Percentiles rank a stretch among this genome's conserved stretches.
phyloP scores from a whole-genome alignment of 2,329 filamentous ascomycete species.

The Sclerotinia sclerotiorum region DNA sequence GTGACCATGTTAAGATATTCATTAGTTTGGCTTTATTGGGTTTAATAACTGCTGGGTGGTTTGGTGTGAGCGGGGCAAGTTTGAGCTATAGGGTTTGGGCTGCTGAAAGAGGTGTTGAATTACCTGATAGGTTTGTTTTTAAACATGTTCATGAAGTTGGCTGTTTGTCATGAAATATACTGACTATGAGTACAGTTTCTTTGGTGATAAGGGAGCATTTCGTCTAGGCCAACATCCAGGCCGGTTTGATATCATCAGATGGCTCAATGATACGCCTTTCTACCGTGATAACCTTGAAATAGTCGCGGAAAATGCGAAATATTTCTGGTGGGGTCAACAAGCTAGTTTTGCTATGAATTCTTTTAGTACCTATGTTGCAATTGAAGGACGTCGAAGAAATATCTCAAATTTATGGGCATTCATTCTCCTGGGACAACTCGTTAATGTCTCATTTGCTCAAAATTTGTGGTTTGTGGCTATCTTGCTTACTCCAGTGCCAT shows the following conservation, averaged over 20 bases:
- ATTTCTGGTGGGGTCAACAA: constrained; percentile 64
- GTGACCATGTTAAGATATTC: constrained; percentile 43
- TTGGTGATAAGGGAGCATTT: constrained; percentile 38
- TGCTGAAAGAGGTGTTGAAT: constrained; percentile 42
- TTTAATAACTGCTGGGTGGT: constrained; percentile 46
- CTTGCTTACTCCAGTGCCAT: constrained; percentile 54
- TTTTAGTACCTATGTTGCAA: constrained; percentile 57
- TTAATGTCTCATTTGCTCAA: constrained; percentile 60
- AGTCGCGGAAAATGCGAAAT: constrained; percentile 53
- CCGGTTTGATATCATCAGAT: constrained; percentile 35
- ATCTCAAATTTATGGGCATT: constrained; percentile 57
- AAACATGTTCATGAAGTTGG: not conserved
- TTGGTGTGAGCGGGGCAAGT: constrained; percentile 46
- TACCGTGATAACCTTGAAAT: constrained; percentile 49
- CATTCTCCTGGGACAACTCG: constrained; percentile 57
- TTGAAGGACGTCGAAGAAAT: constrained; percentile 58
- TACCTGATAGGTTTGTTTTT: constrained; percentile 43
- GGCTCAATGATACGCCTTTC: constrained; percentile 37
- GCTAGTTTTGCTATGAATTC: constrained; percentile 54
- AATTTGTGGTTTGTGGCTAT: constrained; percentile 63
- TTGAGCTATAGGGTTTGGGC: constrained; percentile 54
- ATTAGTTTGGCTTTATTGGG: constrained; percentile 48
- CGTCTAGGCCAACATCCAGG: constrained; percentile 38
- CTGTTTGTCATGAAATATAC: constrained; percentile 16
- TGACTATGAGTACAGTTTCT: constrained; percentile 32